Base-by-base conservation (phyloP, 2,329 filamentous ascomycete species). In the Trichoderma lentiforme region DNA sequence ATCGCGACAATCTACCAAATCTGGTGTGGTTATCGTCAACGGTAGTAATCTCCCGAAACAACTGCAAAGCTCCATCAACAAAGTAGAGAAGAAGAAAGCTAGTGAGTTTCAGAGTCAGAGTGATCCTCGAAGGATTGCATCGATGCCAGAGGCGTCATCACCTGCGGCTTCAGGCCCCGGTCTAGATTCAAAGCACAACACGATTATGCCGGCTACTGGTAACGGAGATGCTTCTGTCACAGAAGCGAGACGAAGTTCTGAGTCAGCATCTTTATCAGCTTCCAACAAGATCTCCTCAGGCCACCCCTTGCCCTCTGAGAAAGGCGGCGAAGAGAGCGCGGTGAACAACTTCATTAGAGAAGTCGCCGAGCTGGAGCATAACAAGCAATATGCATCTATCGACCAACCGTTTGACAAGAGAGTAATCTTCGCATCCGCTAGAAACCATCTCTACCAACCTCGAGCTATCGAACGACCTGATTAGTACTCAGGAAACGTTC, bases 11-110 rank as follows among this genome's bases (percentile, higher is more conserved):
- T 15, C 21, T 9, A 8, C 36, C 11, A 64, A 53, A n/a, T 36
- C 26, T 21, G 71, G 66, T 7, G 57, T 74, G 12, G 67, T 76
- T 12, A 72, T 77, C 51, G 76, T 69, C 11, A 71, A 75, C 66
- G 76, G 76, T 3, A 75, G 75, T 21, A 73, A 64, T 26, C 43
- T 60, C 56, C 34, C 58, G 18, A 30, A 66, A 47, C 43, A 61
- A 53, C 11, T 43, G 6, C 53, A 18, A 26, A 21, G 7, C 6
- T 32, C 60, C 30, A 24, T 7, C 12, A 32, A 30, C 43, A 34
- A n/a, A 6, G 21, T 9, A 4, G 69, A 64, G 11, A 60, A 60
- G 21, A 63, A 70, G 56, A 74, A 67, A 26, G 56, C 62, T 18
- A 28, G 36, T 14, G 43, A 58, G 6, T 1, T 21, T 15, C 24